Percentiles rank a stretch among this genome's conserved stretches.
These are phyloP conservation scores for Blastocystis sp. DNA, from an alignment of 352 stramenopile species.

Conservation along the genomic window DNA sequence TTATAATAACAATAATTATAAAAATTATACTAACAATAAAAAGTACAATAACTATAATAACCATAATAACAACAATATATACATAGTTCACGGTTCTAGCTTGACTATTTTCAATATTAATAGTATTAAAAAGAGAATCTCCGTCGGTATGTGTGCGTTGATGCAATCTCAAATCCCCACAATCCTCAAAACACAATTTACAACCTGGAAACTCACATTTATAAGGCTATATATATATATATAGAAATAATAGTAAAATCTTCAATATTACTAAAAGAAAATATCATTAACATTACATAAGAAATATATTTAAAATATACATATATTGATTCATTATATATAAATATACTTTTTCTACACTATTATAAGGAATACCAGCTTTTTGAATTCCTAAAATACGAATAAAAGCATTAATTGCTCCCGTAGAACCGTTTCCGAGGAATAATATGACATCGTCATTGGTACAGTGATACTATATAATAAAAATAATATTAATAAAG, in stretches of 20 bases:
- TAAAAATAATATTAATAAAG: not conserved
- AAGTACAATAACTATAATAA: no score
- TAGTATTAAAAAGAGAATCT: no score
- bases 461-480: constrained; percentile 33
- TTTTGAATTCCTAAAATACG: constrained; percentile 49
- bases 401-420: constrained; percentile 59
- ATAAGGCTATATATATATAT: not conserved
- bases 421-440: constrained; percentile 59
- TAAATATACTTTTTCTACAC: not conserved
- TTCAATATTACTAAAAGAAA: not conserved
- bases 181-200: constrained; percentile 22
- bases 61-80: no score
- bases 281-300: not conserved
- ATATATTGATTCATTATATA: not conserved
- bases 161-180: constrained; percentile 25
- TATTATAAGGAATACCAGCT: not conserved
- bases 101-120: no score
- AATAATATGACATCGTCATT: constrained; percentile 78
- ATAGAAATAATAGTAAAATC: not conserved
- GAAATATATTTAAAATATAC: not conserved
- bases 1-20: not conserved
- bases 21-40: no score
- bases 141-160: constrained; percentile 38
- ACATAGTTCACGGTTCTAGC: no score
- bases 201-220: constrained; percentile 23